A percentile compares a stretch with the other conserved stretches of the same genome.
phyloP scores from a whole-genome alignment of 1,284 basidiomycete species.

The Baeospora myosura region DNA sequence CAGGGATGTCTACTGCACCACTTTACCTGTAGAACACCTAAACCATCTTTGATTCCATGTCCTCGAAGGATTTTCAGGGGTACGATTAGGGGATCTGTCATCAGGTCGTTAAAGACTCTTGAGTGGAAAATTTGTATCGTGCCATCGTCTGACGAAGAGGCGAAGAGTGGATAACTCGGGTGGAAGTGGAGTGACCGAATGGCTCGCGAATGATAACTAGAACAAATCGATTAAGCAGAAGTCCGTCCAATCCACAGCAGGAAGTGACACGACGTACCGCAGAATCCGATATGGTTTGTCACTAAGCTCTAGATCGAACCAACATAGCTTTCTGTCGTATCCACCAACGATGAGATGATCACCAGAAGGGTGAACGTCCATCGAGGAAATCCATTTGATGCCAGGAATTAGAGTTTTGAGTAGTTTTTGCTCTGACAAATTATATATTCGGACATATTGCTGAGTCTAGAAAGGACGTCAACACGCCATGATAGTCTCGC shows the following conservation, averaged over 20 bases:
- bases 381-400: conserved; percentile 92
- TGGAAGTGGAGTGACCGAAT: conserved; percentile 91
- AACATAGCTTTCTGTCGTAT: conserved; percentile 95
- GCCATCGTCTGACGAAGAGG: conserved; percentile 94
- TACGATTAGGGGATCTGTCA: conserved; percentile 94
- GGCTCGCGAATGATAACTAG: conserved; percentile 87
- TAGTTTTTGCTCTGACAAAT: conserved; percentile 88
- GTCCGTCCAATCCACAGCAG: not conserved
- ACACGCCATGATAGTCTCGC: not conserved
- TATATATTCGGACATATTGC: conserved; percentile 93
- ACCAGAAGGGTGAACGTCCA: conserved; percentile 93
- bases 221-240: conserved; percentile 3
- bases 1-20: conserved; percentile 92
- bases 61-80: conserved; percentile 94
- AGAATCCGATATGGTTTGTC: conserved; percentile 96
- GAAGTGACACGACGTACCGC: conserved; percentile 41
- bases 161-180: conserved; percentile 91
- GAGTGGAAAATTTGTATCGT: conserved; percentile 96
- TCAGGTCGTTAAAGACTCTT: conserved; percentile 88
- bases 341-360: conserved; percentile 96
- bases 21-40: conserved; percentile 86
- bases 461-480: conserved; percentile 59
- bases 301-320: conserved; percentile 97
- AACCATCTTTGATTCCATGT: conserved; percentile 75
- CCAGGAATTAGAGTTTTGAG: conserved; percentile 90